phyloP scores from a whole-genome alignment of 2,329 filamentous ascomycete species.

The Colletotrichum spaethianum region DNA sequence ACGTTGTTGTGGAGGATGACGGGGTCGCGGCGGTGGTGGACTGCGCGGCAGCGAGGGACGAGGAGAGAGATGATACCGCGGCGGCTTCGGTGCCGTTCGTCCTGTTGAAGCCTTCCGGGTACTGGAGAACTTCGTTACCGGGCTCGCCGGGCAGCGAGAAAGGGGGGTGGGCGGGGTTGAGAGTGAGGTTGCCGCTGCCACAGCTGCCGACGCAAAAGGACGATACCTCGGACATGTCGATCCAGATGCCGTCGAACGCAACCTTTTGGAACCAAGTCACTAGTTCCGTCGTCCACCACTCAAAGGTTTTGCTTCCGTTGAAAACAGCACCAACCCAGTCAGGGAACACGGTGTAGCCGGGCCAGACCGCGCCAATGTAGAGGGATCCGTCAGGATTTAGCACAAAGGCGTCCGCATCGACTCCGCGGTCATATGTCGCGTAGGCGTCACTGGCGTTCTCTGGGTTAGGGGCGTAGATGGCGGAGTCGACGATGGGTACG shows the following conservation, averaged over 20 bases:
- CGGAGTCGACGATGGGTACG: slow-evolving; percentile 81
- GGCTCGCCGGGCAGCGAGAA: slow-evolving; percentile 71
- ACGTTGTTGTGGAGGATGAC: slow-evolving; percentile 52
- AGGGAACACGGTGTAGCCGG: slow-evolving; percentile 78
- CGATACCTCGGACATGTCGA: slow-evolving; percentile 71
- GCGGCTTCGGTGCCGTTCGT: slow-evolving; percentile 71
- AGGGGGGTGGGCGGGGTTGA: slow-evolving; percentile 77
- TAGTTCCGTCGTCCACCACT: slow-evolving; percentile 79
- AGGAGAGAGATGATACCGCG: slow-evolving; percentile 66
- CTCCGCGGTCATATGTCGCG: slow-evolving; percentile 72
- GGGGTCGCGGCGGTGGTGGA: slow-evolving; percentile 47
- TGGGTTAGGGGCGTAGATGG: slow-evolving; percentile 79
- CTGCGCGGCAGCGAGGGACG: slow-evolving; percentile 52
- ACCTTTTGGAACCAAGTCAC: slow-evolving; percentile 66
- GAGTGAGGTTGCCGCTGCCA: slow-evolving; percentile 71
- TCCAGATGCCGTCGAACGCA: slow-evolving; percentile 68
- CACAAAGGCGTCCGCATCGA: slow-evolving; percentile 67
- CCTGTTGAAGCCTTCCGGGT: slow-evolving; percentile 74
- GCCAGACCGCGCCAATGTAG: slow-evolving; percentile 79
- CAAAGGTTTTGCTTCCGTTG: slow-evolving; percentile 73
- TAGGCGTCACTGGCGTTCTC: slow-evolving; percentile 71
- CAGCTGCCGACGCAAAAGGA: slow-evolving; percentile 81
- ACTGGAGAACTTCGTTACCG: slow-evolving; percentile 58
- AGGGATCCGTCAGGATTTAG: slow-evolving; percentile 70
- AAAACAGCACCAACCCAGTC: slow-evolving; percentile 77